Evolutionary conservation across 192 early-diverging fungal genomes (phyloP), one percentile per base, ranked within the genome.

Genomic region (Coemansia sp.): DNA sequence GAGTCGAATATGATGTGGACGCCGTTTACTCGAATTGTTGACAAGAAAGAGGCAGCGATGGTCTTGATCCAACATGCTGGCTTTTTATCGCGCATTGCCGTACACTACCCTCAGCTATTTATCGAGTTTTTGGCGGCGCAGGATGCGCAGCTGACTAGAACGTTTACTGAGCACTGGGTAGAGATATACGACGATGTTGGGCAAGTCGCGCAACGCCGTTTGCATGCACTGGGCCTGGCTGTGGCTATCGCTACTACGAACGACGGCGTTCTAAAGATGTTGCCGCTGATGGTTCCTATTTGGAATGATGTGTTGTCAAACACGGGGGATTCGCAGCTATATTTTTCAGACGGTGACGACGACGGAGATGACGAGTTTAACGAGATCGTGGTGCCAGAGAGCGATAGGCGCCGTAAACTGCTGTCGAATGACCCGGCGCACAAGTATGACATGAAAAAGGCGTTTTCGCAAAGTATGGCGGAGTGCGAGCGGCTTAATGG

Each of bases 231-330:
- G 8, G 53, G 61, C 0, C 41, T 82, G 62, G 79, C 74, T 5
- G 68, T 68, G n/a, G 70, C 74, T 0, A 67, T 76, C 10, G 74
- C 65, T 11, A 71, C 74, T 23, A 66, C 75, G 7, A 82, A 76
- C 37, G 68, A 73, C 29, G 74, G 79, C 2, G 34, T 82, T 9
- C 62, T 82, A 5, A 48, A 64, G 41, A 62, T 34, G 12, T 34
- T 82, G 32, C 74, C 74, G 17, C 38, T 64, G 44, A 76, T 76
- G 74, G 74, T 82, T n/a, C 79, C 79, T 1, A 57, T 82, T 15
- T 82, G 79, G 79, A 82, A 73, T 66, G 79, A 74, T 4, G 67
- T 82, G 5, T 73, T 82, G 31, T 74, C 74, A 1, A 67, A 74
- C 37, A 82, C 74, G 0, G 79, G 74, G n/a, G 59, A 64, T 19